Conservation (phyloP, 805 yeast species). For the Suhomyces vadensis region DNA sequence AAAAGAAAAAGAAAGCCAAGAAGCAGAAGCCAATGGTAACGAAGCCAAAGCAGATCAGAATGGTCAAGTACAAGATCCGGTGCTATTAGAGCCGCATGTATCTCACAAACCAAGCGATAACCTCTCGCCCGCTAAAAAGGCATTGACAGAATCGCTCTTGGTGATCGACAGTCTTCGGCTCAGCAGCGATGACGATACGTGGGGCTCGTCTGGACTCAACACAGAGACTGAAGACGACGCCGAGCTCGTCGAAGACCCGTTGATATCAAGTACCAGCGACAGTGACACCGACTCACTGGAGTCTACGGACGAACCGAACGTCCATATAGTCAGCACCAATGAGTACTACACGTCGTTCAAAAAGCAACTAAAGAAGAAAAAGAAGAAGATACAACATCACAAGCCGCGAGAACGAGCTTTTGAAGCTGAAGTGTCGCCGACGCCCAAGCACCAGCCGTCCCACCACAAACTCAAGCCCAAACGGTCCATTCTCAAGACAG, state of each 20-base stretch:
- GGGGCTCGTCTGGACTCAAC: slow-evolving; percentile 28
- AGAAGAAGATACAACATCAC: slow-evolving; percentile 8
- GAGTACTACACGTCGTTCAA: slow-evolving; percentile 21
- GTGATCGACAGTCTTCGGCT: slow-evolving; percentile 15
- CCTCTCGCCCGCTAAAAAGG: slow-evolving; percentile 11
- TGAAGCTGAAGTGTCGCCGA: slow-evolving; percentile 27
- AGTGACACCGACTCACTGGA: slow-evolving; percentile 9
- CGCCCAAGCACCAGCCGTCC: slow-evolving; percentile 44
- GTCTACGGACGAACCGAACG: not conserved
- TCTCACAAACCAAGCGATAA: no score
- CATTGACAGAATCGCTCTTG: slow-evolving; percentile 11
- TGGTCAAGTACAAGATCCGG: not conserved
- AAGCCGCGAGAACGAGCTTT: not conserved
- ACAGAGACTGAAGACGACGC: slow-evolving; percentile 21
- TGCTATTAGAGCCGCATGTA: not conserved
- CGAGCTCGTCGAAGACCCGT: slow-evolving; percentile 8
- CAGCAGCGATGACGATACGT: slow-evolving; percentile 18
- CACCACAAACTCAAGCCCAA: slow-evolving; percentile 44
- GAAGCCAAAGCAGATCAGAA: not conserved
- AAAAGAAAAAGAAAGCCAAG: not conserved
- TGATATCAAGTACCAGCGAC: slow-evolving; percentile 8
- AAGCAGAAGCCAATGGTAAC: not conserved
- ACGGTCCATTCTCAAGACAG: slow-evolving; percentile 38
- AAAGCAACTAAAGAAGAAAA: slow-evolving; percentile 15
- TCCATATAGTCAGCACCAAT: slow-evolving; percentile 18